Evolutionary conservation across 768 basidiomycete species (phyloP).

Genomic region (Lanmaoa pseudosensibilis): DNA sequence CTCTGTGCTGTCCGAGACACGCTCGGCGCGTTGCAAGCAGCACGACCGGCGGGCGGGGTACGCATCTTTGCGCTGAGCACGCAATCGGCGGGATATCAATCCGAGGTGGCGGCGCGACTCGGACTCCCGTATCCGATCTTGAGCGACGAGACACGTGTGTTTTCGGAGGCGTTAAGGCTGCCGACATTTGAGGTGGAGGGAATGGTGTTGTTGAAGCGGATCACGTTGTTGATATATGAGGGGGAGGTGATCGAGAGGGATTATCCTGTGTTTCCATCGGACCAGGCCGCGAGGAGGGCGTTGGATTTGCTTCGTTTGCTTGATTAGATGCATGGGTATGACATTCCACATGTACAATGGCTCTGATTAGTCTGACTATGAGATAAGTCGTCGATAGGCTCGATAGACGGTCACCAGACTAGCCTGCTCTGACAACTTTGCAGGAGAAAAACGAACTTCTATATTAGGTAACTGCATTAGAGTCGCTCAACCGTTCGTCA

Average conservation of each 20-base stretch:
- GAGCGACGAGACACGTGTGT: conserved; percentile 13
- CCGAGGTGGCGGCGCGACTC: conserved; percentile 17
- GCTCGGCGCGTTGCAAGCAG: conserved; percentile 1
- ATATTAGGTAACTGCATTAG: conserved; percentile 3
- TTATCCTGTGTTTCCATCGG: conserved; percentile 25
- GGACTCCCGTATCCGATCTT: conserved; percentile 21
- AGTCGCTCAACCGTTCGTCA: neutral
- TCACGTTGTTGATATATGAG: conserved; percentile 16
- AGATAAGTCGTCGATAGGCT: too few relatives aligned
- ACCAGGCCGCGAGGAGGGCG: conserved; percentile 17
- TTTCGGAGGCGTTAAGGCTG: conserved; percentile 13
- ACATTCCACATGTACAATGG: too few relatives aligned
- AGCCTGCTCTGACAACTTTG: too few relatives aligned
- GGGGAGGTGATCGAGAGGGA: conserved; percentile 13
- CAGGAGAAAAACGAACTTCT: neutral
- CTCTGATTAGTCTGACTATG: too few relatives aligned
- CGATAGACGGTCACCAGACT: too few relatives aligned
- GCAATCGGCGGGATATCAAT: conserved; percentile 18
- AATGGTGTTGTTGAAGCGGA: conserved; percentile 20
- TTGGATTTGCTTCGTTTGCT: conserved; percentile 1
- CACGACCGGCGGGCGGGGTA: neutral
- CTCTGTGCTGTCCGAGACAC: conserved; percentile 20
- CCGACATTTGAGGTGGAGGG: conserved; percentile 23
- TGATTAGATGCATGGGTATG: too few relatives aligned
- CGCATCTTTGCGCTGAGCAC: conserved; percentile 22